Percentiles rank a stretch among this genome's conserved stretches.
These are phyloP conservation scores for Pholiota conissans DNA, from an alignment of 768 basidiomycete genomes.

Conservation along the genomic window DNA sequence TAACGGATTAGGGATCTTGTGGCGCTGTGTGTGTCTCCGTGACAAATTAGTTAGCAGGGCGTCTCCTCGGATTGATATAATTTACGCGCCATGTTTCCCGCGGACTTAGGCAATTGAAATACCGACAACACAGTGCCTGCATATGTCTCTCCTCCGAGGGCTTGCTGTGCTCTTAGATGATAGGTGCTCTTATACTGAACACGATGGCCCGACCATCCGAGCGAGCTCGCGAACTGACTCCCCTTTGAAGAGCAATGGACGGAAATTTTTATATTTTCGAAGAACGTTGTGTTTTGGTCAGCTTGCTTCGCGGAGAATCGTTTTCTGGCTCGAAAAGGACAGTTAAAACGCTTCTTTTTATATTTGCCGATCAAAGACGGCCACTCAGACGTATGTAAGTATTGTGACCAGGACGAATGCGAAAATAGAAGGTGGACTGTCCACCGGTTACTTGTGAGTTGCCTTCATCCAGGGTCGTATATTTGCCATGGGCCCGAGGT, in stretches of 20 bases:
- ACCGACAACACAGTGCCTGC: background rate
- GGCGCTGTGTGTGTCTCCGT: background rate
- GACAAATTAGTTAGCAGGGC: background rate
- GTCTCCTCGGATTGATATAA: background rate
- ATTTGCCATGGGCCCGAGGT: slow-evolving; percentile 5
- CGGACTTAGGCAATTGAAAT: slow-evolving; percentile 3
- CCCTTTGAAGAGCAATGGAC: background rate
- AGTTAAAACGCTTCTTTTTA: background rate
- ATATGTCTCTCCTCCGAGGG: slow-evolving; percentile 2
- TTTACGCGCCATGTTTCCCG: background rate
- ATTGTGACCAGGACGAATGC: background rate
- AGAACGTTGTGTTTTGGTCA: no score
- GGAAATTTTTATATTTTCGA: no score
- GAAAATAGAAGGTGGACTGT: background rate
- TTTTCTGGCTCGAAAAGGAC: no score
- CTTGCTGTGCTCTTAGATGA: background rate
- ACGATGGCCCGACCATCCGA: background rate
- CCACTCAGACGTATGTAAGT: background rate
- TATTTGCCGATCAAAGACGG: background rate
- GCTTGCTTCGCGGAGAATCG: no score
- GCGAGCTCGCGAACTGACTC: background rate
- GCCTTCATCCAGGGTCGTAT: background rate
- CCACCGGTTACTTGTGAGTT: background rate
- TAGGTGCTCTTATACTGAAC: background rate
- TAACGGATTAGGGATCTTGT: background rate